Evolutionary conservation across 441 rosid genomes (phyloP), one percentile per base, ranked within the genome.

Genomic region (Kokia cookei): DNA sequence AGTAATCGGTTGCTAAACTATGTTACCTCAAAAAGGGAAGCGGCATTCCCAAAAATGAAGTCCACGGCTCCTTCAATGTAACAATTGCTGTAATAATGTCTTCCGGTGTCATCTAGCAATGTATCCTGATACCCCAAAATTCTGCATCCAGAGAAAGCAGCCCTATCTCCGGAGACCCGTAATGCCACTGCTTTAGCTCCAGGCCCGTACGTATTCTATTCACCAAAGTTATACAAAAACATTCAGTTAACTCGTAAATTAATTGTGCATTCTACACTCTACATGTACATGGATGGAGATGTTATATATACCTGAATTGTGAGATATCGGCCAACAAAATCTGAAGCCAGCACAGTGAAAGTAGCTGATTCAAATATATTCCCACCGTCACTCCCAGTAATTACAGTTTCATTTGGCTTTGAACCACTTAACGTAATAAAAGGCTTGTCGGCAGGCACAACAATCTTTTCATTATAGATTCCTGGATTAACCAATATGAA

Each of bases 321-420:
- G 24, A 67, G 51, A 53, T 43, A 62, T 58, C 73, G 69, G 11
- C 42, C 90, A 22, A 90, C 82, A 83, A 90, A 90, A 79, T 82
- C 80, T 15, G 89, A 86, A 64, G 89, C 84, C 58, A 85, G 40
- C 50, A 90, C 84, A 29, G 87, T 80, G 72, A 90, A 84, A 8
- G 92, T 84, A 13, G 91, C 85, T 19, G 87, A 88, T 24, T 84
- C 86, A 59, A 57, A 85, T 3, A 91, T 86, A 19, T 90, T 84
- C 79, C 86, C 91, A 12, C 70, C 70, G 59, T 85, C 88, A 55
- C 71, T 84, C 90, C 90, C 83, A 65, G 86, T 82, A 2, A 87
- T 76, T 14, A 83, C 65, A 2, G 87, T 80, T 48, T 51, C 69
- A 29, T 75, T 85, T 26, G 85, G 79, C 2, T 80, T 86, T 27